Percentiles rank a stretch among this genome's conserved stretches.
phyloP scores from a whole-genome alignment of 306 rosid species.

The Castanea mollissima region DNA sequence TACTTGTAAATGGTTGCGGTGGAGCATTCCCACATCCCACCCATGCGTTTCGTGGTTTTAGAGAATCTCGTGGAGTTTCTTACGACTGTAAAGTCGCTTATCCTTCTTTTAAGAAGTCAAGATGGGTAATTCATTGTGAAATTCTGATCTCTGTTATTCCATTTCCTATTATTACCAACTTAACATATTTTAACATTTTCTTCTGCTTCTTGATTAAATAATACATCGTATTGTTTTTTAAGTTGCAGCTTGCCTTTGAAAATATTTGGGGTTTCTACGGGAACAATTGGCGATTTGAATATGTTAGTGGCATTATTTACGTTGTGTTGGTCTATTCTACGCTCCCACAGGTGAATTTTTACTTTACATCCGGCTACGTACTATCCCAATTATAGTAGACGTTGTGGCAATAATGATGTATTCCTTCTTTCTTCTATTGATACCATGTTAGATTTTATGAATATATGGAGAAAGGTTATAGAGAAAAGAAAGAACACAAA shows the following conservation, averaged over 20 bases:
- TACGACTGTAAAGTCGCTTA: slow-evolving; percentile 72
- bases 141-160: slow-evolving; percentile 7
- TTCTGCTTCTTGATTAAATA: slow-evolving; percentile 33
- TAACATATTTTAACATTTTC: slow-evolving; percentile 3
- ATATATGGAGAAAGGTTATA: no score
- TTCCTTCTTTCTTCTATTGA: not conserved
- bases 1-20: slow-evolving; percentile 94
- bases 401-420: not conserved
- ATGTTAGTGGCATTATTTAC: slow-evolving; percentile 90
- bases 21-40: slow-evolving; percentile 98
- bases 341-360: slow-evolving; percentile 83
- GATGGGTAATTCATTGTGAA: slow-evolving; percentile 47
- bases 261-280: slow-evolving; percentile 80
- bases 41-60: slow-evolving; percentile 70
- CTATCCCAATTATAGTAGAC: not conserved
- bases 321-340: slow-evolving; percentile 73
- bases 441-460: no score
- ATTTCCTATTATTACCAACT: not conserved
- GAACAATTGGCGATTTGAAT: slow-evolving; percentile 97
- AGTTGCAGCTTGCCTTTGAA: slow-evolving; percentile 77
- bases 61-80: slow-evolving; percentile 43
- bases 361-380: not conserved
- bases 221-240: slow-evolving; percentile 34
- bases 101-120: slow-evolving; percentile 79
- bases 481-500: no score